phyloP scores from a whole-genome alignment of 768 basidiomycete genomes.

The Boletus huronensis region DNA sequence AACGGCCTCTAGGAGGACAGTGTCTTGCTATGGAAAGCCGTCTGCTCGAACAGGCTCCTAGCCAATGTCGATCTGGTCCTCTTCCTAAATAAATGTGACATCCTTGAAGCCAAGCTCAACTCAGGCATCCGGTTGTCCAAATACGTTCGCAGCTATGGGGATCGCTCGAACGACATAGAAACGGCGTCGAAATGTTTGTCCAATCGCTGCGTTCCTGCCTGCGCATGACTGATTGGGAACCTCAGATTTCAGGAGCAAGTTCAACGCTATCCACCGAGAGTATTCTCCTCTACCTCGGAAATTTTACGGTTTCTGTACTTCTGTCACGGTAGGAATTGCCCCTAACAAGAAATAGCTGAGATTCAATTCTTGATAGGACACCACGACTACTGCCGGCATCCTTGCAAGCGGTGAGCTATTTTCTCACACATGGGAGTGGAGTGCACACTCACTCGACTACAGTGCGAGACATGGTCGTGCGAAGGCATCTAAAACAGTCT shows the following conservation, averaged over 20 bases:
- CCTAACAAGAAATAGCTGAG: not conserved
- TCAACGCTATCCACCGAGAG: slow-evolving; percentile 72
- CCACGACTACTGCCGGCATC: slow-evolving; percentile 69
- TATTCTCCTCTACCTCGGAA: slow-evolving; percentile 71
- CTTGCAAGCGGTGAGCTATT: slow-evolving; percentile 62
- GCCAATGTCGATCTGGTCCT: slow-evolving; percentile 70
- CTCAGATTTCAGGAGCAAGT: slow-evolving; percentile 65
- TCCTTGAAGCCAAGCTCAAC: slow-evolving; percentile 60
- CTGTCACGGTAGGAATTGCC: slow-evolving; percentile 53
- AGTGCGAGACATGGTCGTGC: slow-evolving; percentile 82
- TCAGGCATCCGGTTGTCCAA: slow-evolving; percentile 62
- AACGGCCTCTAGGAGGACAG: slow-evolving; percentile 59
- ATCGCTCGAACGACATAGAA: slow-evolving; percentile 66
- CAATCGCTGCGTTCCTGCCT: not conserved
- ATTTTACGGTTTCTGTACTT: slow-evolving; percentile 76
- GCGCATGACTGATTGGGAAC: not conserved
- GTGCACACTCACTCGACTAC: slow-evolving; percentile 7
- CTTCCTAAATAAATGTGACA: slow-evolving; percentile 82
- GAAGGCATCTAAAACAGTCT: slow-evolving; percentile 72
- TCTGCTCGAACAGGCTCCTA: slow-evolving; percentile 69
- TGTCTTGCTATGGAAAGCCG: slow-evolving; percentile 68
- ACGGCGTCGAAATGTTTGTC: slow-evolving; percentile 62
- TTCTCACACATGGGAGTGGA: not conserved
- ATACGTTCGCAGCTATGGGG: slow-evolving; percentile 69
- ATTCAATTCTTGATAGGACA: slow-evolving; percentile 43